These are phyloP conservation scores for Microsporum audouinii DNA, from an alignment of 2,329 filamentous ascomycete species.

Conservation along the genomic window DNA sequence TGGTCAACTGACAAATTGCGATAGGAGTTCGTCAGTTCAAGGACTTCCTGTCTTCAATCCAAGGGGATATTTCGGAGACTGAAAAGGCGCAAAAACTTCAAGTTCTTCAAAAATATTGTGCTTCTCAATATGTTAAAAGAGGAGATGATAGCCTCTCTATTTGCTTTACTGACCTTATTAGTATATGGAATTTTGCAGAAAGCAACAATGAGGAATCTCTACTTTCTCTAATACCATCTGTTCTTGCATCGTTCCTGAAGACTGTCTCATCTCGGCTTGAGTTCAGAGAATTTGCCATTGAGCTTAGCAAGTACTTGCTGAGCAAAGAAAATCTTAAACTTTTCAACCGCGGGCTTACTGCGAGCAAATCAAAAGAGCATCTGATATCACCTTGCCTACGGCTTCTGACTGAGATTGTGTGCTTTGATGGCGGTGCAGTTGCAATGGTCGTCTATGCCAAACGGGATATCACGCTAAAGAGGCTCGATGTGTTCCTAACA, in stretches of 20 bases:
- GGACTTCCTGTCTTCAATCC: slow-evolving; percentile 33
- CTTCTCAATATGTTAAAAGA: slow-evolving; percentile 42
- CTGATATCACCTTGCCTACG: slow-evolving; percentile 81
- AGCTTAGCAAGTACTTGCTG: slow-evolving; percentile 69
- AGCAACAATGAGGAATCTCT: slow-evolving; percentile 70
- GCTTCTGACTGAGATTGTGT: slow-evolving; percentile 72
- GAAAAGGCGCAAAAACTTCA: slow-evolving; percentile 31
- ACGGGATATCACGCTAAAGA: slow-evolving; percentile 66
- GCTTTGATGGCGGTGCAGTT: slow-evolving; percentile 71
- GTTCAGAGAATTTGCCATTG: slow-evolving; percentile 61
- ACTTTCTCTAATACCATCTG: slow-evolving; percentile 67
- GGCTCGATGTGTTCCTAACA: slow-evolving; percentile 67
- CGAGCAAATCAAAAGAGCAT: slow-evolving; percentile 72
- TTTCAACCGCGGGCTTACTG: slow-evolving; percentile 64
- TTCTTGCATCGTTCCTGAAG: slow-evolving; percentile 70
- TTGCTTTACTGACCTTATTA: slow-evolving; percentile 68
- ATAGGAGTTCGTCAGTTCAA: slow-evolving; percentile 36
- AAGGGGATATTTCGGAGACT: slow-evolving; percentile 22
- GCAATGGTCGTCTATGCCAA: slow-evolving; percentile 67
- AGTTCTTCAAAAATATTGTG: slow-evolving; percentile 38
- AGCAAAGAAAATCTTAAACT: slow-evolving; percentile 72
- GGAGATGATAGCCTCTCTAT: slow-evolving; percentile 46
- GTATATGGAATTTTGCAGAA: slow-evolving; percentile 75
- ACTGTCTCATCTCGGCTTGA: slow-evolving; percentile 63
- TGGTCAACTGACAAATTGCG: not conserved